Percentiles rank a stretch among this genome's conserved stretches.
Evolutionary conservation across 345 rosid species (phyloP).

Genomic region (Jatropha curcas): DNA sequence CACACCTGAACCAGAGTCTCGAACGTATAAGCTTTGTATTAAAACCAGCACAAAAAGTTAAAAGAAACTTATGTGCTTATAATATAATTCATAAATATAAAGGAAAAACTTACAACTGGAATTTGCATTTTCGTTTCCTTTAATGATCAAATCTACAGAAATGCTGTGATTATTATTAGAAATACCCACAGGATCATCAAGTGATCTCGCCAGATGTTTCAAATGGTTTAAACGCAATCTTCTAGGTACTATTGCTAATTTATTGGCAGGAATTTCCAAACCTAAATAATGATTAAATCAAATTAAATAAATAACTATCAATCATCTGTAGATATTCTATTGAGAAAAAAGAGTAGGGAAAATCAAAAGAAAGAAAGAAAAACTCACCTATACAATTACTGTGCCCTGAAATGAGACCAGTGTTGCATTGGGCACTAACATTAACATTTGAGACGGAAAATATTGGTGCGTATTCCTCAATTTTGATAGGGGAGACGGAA

Average conservation of each 20-base stretch:
- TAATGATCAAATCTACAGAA: conserved; percentile 30
- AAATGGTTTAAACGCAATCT: conserved; percentile 63
- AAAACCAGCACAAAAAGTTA: too few species aligned
- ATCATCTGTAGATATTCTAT: background rate
- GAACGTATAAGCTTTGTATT: background rate
- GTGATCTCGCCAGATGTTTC: conserved; percentile 75
- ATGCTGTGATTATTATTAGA: conserved; percentile 25
- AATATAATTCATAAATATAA: too few species aligned
- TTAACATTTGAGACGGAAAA: conserved; percentile 34
- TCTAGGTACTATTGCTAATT: conserved; percentile 45
- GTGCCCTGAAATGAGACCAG: conserved; percentile 24
- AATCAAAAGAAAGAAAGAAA: background rate
- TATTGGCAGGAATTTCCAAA: conserved; percentile 55
- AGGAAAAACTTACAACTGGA: conserved; percentile 47
- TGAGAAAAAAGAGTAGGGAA: background rate
- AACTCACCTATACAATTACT: conserved; percentile 47
- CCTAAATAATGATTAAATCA: conserved; percentile 36
- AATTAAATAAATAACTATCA: background rate
- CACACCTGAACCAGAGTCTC: conserved; percentile 44
- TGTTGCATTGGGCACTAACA: conserved; percentile 18
- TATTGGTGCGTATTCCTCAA: background rate
- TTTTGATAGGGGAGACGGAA: background rate
- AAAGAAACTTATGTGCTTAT: too few species aligned
- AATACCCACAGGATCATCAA: conserved; percentile 34
- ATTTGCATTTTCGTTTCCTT: conserved; percentile 28